Percentiles rank a stretch among this genome's conserved stretches.
These are phyloP conservation scores for Nemania abortiva DNA, from an alignment of 2,329 filamentous ascomycete species.

Conservation along the genomic window DNA sequence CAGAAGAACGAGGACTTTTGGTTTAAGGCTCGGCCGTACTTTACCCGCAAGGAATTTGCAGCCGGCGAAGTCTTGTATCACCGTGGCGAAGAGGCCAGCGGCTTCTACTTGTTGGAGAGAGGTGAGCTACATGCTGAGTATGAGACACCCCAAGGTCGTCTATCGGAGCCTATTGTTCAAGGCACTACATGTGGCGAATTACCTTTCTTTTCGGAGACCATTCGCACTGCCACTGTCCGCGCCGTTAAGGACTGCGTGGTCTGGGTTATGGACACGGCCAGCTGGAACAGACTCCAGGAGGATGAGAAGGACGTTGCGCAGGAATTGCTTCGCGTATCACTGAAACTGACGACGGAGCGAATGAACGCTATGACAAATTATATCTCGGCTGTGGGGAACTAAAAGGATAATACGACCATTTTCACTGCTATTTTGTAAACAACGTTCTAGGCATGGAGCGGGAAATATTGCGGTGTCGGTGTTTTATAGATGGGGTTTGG, in stretches of 20 bases:
- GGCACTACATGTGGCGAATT: slow-evolving; percentile 96
- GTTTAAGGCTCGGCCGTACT: slow-evolving; percentile 83
- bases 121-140: slow-evolving; percentile 94
- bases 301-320: slow-evolving; percentile 81
- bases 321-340: slow-evolving; percentile 85
- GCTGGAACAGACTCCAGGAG: slow-evolving; percentile 79
- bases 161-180: slow-evolving; percentile 91
- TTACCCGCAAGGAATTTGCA: slow-evolving; percentile 74
- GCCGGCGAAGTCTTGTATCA: slow-evolving; percentile 81
- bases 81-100: slow-evolving; percentile 79
- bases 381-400: slow-evolving; percentile 58
- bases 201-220: slow-evolving; percentile 94
- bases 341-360: slow-evolving; percentile 94
- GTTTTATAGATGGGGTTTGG: slow-evolving; percentile 3
- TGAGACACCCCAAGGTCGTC: slow-evolving; percentile 86
- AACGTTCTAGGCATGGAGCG: background rate
- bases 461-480: slow-evolving; percentile 22
- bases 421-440: background rate
- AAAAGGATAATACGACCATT: slow-evolving; percentile 10
- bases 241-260: slow-evolving; percentile 85
- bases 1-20: slow-evolving; percentile 94
- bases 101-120: slow-evolving; percentile 90
- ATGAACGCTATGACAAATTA: slow-evolving; percentile 77
- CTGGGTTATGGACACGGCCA: slow-evolving; percentile 80
- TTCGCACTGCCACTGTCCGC: slow-evolving; percentile 85